These are phyloP conservation scores for Datisca glomerata DNA, from an alignment of 306 rosid genomes.

Conservation along the genomic window DNA sequence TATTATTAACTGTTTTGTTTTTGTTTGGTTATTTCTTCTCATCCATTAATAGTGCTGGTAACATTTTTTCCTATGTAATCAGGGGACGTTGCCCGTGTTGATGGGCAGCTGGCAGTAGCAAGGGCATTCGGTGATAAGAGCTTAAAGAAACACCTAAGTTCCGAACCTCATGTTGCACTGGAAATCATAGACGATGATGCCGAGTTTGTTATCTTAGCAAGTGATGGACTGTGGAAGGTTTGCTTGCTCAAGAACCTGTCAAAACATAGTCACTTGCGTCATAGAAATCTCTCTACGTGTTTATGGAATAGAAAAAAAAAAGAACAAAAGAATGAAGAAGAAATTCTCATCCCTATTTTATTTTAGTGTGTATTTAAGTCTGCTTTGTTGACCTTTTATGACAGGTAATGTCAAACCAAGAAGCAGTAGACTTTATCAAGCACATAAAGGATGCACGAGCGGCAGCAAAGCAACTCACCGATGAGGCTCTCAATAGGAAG, in stretches of 20 bases:
- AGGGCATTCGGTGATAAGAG: conserved; percentile 96
- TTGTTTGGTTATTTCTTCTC: too few species aligned
- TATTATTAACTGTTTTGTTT: too few species aligned
- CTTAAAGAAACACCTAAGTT: conserved; percentile 80
- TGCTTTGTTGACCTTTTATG: too few species aligned
- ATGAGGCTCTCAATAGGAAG: conserved; percentile 66
- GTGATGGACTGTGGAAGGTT: conserved; percentile 99
- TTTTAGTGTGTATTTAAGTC: too few species aligned
- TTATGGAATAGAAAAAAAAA: too few species aligned
- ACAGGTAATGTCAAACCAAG: conserved; percentile 88
- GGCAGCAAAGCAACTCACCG: conserved; percentile 77
- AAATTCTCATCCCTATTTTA: too few species aligned
- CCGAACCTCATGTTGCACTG: conserved; percentile 56
- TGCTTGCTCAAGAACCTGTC: too few species aligned
- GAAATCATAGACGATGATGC: conserved; percentile 40
- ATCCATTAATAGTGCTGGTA: too few species aligned
- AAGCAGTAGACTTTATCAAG: conserved; percentile 57
- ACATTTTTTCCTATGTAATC: conserved; percentile 1
- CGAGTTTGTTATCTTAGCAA: conserved; percentile 77
- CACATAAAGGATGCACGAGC: conserved; percentile 70
- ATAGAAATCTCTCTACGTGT: too few species aligned
- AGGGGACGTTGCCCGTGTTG: conserved; percentile 96
- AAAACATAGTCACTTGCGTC: too few species aligned
- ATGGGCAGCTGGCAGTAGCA: conserved; percentile 91
- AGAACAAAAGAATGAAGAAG: too few species aligned